These are phyloP conservation scores for Backusella tuberculispora DNA, from an alignment of 192 early-diverging fungal species.

Conservation along the genomic window DNA sequence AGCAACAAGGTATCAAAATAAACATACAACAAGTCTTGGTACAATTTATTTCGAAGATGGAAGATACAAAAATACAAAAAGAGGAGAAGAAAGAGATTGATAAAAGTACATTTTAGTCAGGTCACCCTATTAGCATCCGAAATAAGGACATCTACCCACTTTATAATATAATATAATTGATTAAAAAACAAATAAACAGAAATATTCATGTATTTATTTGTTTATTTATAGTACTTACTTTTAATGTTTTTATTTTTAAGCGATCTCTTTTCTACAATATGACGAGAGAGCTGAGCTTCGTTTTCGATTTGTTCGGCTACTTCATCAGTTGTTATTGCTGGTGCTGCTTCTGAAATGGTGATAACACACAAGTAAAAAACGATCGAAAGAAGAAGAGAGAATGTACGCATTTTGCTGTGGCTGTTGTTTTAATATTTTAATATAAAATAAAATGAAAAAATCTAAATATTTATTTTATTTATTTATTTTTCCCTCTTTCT, in stretches of 20 bases:
- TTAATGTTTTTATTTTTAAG: neutral
- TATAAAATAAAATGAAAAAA: neutral
- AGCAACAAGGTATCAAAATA: neutral
- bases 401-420: neutral
- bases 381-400: neutral
- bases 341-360: neutral
- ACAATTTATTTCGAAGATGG: neutral
- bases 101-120: neutral
- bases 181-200: neutral
- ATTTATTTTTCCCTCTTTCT: neutral
- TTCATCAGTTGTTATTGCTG: neutral
- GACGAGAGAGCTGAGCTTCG: neutral
- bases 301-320: neutral
- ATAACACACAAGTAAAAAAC: neutral
- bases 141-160: neutral
- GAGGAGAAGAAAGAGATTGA: neutral
- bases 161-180: neutral
- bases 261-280: neutral
- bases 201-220: neutral
- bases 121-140: neutral
- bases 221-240: neutral
- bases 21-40: neutral
- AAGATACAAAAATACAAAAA: neutral
- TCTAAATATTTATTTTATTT: neutral
- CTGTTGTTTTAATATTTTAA: neutral